These are phyloP conservation scores for Catunica adiposa DNA, from an alignment of 2,329 filamentous ascomycete species.

Conservation along the genomic window DNA sequence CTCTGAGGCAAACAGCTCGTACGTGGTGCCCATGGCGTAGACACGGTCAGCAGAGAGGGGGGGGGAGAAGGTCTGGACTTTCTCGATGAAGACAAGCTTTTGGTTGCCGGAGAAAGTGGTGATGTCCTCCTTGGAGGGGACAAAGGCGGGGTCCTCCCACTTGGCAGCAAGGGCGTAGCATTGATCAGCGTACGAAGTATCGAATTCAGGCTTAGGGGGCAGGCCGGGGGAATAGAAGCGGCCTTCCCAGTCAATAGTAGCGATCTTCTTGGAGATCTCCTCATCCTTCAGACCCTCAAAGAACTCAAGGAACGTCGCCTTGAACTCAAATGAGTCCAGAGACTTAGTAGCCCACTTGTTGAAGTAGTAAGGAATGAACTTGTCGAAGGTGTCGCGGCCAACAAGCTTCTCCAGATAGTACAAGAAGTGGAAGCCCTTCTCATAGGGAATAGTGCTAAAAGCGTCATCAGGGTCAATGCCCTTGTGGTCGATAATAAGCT, in stretches of 20 bases:
- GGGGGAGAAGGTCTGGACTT: constrained; percentile 49
- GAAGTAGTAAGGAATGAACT: constrained; percentile 93
- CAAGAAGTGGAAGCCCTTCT: constrained; percentile 91
- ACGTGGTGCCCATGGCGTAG: constrained; percentile 55
- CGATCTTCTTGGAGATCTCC: constrained; percentile 45
- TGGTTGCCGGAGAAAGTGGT: constrained; percentile 69
- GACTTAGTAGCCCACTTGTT: constrained; percentile 69
- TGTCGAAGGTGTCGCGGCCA: constrained; percentile 75
- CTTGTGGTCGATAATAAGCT: constrained; percentile 72
- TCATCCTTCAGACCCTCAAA: constrained; percentile 52
- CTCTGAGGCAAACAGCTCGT: constrained; percentile 55
- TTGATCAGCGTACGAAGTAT: constrained; percentile 70
- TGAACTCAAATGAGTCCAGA: constrained; percentile 89
- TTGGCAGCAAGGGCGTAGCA: constrained; percentile 70
- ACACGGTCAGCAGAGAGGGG: constrained; percentile 50
- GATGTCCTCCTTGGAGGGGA: constrained; percentile 53
- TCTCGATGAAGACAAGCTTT: constrained; percentile 77
- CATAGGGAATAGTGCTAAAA: constrained; percentile 83
- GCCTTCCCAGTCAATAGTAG: constrained; percentile 70
- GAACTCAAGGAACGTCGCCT: constrained; percentile 70
- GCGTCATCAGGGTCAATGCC: constrained; percentile 90
- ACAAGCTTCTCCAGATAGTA: constrained; percentile 79
- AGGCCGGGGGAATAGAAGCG: constrained; percentile 81
- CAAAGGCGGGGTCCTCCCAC: constrained; percentile 54
- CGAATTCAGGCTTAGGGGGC: constrained; percentile 79